Percentiles rank a stretch among this genome's conserved stretches.
Conservation (phyloP, 1,284 basidiomycete species). For the Puccinia hordei region DNA sequence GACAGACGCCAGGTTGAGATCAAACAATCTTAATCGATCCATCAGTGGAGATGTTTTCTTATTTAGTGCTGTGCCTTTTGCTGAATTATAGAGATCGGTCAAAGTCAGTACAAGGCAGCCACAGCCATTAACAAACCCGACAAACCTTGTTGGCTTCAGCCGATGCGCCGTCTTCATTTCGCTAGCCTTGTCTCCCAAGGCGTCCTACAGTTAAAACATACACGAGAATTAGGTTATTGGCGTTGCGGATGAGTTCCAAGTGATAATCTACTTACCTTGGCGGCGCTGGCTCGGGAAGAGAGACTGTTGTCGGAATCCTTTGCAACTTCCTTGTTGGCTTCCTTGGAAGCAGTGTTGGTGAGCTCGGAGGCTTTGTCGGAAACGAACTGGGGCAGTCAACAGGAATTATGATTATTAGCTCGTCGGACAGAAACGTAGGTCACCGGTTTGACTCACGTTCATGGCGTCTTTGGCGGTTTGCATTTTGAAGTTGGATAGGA, state of each 20-base stretch:
- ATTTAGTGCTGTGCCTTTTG: conserved; percentile 17
- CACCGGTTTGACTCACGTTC: conserved; percentile 20
- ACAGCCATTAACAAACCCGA: background rate
- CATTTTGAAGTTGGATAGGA: conserved; percentile 16
- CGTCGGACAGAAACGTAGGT: background rate
- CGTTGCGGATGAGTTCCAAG: background rate
- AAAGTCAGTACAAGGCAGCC: background rate
- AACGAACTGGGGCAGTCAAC: conserved; percentile 51
- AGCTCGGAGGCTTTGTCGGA: conserved; percentile 52
- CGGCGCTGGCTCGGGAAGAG: conserved; percentile 52
- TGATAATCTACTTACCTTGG: conserved; percentile 35
- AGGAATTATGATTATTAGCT: background rate
- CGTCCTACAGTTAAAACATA: conserved; percentile 17
- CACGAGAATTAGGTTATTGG: background rate
- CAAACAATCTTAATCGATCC: background rate
- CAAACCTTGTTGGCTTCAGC: conserved; percentile 43
- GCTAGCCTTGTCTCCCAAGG: conserved; percentile 51
- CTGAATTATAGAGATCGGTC: background rate
- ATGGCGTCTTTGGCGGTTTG: conserved; percentile 43
- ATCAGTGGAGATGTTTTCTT: background rate
- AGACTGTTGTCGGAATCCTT: conserved; percentile 54
- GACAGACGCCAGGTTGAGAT: background rate
- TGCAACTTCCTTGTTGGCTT: conserved; percentile 55
- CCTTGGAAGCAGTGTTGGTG: conserved; percentile 53
- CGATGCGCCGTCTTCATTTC: conserved; percentile 50